Base-by-base conservation (phyloP, 129 eudicot species). In the Escallonia herrerae region DNA sequence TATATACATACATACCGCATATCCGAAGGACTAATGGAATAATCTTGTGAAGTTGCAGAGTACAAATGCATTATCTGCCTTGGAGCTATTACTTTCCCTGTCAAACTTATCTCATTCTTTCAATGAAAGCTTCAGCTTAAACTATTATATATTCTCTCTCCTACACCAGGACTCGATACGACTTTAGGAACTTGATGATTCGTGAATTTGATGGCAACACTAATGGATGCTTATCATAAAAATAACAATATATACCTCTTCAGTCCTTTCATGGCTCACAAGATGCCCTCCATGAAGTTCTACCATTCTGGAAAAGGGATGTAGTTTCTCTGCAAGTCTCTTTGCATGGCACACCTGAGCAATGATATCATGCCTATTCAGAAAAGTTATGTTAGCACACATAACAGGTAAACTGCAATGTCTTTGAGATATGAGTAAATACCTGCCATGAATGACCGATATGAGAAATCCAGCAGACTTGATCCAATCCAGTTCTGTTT, bases 201-300 rank as follows among this genome's bases (percentile, higher is more conserved):
- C 33, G 33, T 22, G 33, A 22, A 22, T 22, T 22, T 22, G 33
- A 22, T 22, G 1, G 33, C 33, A 22, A 22, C 33, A 22, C 33
- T 22, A 22, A 22, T 22, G 33, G 33, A 0, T 22, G 33, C 33
- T 22, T 22, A 22, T 22, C 33, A 22, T 22, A 22, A 22, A 22
- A 0, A 22, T 22, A 22, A 53, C 14, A 64, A 8, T 22, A 33
- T 44, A 43, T 84, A 93, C 98, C 98, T 93, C 98, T 66, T 86
- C 76, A 51, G 96, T 86, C 74, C 96, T 85, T 75, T 91, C 97
- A 51, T 89, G 95, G 78, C 96, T 93, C 75, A 93, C 99, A 50
- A 93, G 89, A 86, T 93, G 98, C 40, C 96, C 98, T 58, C 98
- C 98, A 65, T 83, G 93, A 80, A 93, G 86, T 48, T 93, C 98